Conservation (phyloP, 1,284 basidiomycete species). For the Phaffia rhodozyma region DNA sequence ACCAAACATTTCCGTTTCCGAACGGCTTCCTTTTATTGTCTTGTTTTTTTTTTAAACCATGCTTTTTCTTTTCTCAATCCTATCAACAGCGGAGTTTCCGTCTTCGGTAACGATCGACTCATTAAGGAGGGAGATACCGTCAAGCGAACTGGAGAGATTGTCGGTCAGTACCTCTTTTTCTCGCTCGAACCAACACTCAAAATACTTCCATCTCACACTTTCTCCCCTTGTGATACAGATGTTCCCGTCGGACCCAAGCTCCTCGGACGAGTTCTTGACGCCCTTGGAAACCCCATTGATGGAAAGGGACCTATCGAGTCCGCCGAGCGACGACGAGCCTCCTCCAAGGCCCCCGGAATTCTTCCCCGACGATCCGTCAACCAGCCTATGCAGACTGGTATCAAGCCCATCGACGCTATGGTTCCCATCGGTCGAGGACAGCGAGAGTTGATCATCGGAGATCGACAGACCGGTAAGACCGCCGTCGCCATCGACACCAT, state of each 20-base stretch:
- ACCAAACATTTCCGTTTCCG: not conserved
- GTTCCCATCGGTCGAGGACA: conserved; percentile 99
- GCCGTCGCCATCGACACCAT: conserved; percentile 99
- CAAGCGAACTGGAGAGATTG: conserved; percentile 99
- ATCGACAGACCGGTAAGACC: conserved; percentile 99
- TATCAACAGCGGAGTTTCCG: conserved; percentile 68
- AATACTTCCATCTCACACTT: not conserved
- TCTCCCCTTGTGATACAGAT: conserved; percentile 32
- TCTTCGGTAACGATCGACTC: conserved; percentile 99
- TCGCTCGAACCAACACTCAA: not conserved
- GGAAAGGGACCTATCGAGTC: conserved; percentile 96
- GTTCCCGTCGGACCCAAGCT: conserved; percentile 93
- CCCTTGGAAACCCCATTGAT: conserved; percentile 98
- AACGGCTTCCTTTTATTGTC: not conserved
- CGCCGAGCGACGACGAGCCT: conserved; percentile 85
- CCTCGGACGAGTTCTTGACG: conserved; percentile 97
- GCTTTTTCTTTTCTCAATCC: conserved; percentile 4
- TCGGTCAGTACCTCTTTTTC: conserved; percentile 40
- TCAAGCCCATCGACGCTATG: conserved; percentile 99
- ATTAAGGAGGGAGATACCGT: conserved; percentile 99
- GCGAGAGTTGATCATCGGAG: conserved; percentile 99
- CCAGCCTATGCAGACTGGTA: conserved; percentile 99
- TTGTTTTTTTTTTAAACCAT: not conserved
- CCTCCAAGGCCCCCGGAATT: conserved; percentile 97
- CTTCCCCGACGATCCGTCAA: conserved; percentile 97